Evolutionary conservation across 768 basidiomycete species (phyloP).

Genomic region (Tulasnella sp.): DNA sequence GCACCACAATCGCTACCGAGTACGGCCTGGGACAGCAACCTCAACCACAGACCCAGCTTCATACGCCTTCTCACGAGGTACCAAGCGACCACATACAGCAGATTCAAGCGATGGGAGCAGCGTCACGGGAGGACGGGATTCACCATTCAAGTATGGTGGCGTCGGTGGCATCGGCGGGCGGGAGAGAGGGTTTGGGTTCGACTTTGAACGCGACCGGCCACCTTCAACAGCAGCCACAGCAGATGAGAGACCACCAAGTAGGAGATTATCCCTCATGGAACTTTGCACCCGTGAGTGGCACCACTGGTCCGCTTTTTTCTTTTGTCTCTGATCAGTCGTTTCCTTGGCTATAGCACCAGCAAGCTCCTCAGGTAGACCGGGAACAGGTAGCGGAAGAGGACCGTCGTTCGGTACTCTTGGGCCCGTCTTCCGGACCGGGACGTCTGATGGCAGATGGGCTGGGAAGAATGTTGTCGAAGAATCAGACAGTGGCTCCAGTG

Average conservation of each 20-base stretch:
- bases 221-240: slow-evolving; percentile 1
- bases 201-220: slow-evolving; percentile 1
- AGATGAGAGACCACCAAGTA: slow-evolving; percentile 12
- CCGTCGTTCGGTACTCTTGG: neutral
- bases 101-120: slow-evolving; percentile 15
- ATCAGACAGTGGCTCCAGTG: neutral
- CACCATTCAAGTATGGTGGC: neutral
- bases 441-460: slow-evolving; percentile 14
- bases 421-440: neutral
- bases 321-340: neutral
- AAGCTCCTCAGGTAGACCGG: slow-evolving; percentile 9
- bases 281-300: slow-evolving; percentile 15
- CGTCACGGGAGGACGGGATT: slow-evolving; percentile 1
- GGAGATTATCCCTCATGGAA: slow-evolving; percentile 16
- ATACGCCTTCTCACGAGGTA: slow-evolving; percentile 16
- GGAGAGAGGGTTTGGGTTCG: slow-evolving; percentile 4
- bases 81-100: slow-evolving; percentile 14
- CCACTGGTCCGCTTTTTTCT: too few species aligned
- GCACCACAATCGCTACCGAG: neutral
- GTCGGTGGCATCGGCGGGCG: neutral
- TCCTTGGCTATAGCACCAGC: slow-evolving; percentile 9
- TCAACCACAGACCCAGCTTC: slow-evolving; percentile 16
- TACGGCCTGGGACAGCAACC: slow-evolving; percentile 8
- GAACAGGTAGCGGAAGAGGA: neutral
- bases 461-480: slow-evolving; percentile 11